Evolutionary conservation across 129 eudicot species (phyloP), one percentile per base, ranked within the genome.

Genomic region (Flaveria ramosissima): DNA sequence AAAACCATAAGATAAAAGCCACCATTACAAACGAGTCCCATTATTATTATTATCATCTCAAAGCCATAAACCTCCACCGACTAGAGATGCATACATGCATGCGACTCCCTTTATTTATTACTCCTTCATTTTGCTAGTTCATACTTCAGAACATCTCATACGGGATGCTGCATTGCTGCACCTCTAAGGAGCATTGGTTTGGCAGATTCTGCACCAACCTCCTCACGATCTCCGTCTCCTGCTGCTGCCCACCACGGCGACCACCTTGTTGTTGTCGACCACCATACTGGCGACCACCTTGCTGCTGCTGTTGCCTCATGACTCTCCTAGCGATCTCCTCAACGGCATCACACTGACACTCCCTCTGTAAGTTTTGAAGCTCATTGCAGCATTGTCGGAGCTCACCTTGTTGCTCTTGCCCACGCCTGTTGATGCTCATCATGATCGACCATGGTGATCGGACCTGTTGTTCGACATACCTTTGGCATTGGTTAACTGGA

Each of bases 321-420:
- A 63, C 68, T 52, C 32, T 67, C 61, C 61, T 19, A 30, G 27
- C 46, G 32, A 77, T 45, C 69, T 76, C 68, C 50, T 50, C 32
- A 60, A 76, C 2, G 0, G 73, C 72, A 17, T 61, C 24, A 6
- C 62, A 47, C 45, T 59, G 73, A 24, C 71, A 23, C 23, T 39
- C 43, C 26, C 11, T 7, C 4, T 41, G 10, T 43, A 77, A 52
- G 41, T 52, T 66, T 41, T 57, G 16, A 3, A 82, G 77, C 68
- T 70, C 68, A 6, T 76, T 14, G 50, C 85, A 82, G 72, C 85
- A 82, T 11, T 71, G 43, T 7, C 15, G 14, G 24, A 70, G 15
- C 41, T 36, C 41, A 13, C 59, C 48, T 41, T 51, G 56, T 1
- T 21, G 47, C 23, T 41, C 20, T 17, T 46, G 45, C 14, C 61